Evolutionary conservation across 2,329 filamentous ascomycete species (phyloP).

Genomic region (Beauveria varroae): DNA sequence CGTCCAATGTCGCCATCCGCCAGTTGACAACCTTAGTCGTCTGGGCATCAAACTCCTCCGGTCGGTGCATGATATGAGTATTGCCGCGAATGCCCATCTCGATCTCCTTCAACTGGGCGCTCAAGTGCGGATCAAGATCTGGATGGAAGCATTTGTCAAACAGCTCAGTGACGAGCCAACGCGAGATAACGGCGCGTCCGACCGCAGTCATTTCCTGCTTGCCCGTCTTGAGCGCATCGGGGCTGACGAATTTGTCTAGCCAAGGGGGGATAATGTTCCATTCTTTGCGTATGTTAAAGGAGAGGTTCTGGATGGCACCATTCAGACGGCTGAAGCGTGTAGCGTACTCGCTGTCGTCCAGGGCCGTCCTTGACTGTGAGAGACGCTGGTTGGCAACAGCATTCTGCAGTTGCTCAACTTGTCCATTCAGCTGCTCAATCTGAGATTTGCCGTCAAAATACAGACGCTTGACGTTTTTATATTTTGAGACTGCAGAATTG

Average conservation of each 20-base stretch:
- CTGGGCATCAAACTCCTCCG: conserved; percentile 84
- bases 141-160: conserved; percentile 93
- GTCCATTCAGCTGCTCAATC: conserved; percentile 77
- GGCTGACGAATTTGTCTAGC: conserved; percentile 73
- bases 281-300: conserved; percentile 93
- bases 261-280: conserved; percentile 78
- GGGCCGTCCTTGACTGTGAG: conserved; percentile 85
- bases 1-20: conserved; percentile 89
- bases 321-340: conserved; percentile 86
- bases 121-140: conserved; percentile 68
- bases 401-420: conserved; percentile 93
- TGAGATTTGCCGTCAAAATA: conserved; percentile 95
- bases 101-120: conserved; percentile 72
- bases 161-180: conserved; percentile 85
- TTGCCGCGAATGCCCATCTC: conserved; percentile 80
- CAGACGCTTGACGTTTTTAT: conserved; percentile 95
- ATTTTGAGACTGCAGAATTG: conserved; percentile 67
- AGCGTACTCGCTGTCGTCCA: conserved; percentile 91
- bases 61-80: conserved; percentile 63
- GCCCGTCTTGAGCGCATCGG: conserved; percentile 76
- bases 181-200: conserved; percentile 78
- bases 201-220: conserved; percentile 98
- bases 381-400: conserved; percentile 94
- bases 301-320: conserved; percentile 86
- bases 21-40: conserved; percentile 84